phyloP scores from a whole-genome alignment of 1,284 basidiomycete genomes.

The Boletellus sp. region DNA sequence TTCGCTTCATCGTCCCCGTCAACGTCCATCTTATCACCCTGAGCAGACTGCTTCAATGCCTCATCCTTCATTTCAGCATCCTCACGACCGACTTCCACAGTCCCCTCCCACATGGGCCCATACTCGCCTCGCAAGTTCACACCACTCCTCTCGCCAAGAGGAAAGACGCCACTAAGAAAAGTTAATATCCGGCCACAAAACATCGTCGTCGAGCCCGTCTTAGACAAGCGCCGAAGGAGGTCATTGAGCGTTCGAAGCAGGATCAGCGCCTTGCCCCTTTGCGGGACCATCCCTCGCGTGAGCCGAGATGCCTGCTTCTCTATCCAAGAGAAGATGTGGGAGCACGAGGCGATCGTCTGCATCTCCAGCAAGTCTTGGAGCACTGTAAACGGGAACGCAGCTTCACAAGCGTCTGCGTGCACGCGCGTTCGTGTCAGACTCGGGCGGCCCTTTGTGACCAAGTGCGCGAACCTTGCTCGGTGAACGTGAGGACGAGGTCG shows the following conservation, averaged over 20 bases:
- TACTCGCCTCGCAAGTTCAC: conserved; percentile 87
- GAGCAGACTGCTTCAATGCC: conserved; percentile 17
- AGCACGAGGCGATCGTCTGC: conserved; percentile 78
- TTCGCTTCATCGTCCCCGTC: conserved; percentile 43
- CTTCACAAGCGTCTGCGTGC: conserved; percentile 49
- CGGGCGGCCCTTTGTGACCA: conserved; percentile 23
- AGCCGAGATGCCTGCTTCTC: conserved; percentile 64
- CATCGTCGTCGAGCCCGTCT: conserved; percentile 76
- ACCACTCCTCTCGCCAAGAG: conserved; percentile 83
- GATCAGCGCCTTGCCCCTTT: conserved; percentile 82
- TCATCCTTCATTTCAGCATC: conserved; percentile 31
- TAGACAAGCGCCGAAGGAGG: conserved; percentile 78
- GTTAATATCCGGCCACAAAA: conserved; percentile 88
- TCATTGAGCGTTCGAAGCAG: conserved; percentile 85
- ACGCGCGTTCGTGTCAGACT: conserved; percentile 6
- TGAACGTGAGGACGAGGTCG: conserved; percentile 69
- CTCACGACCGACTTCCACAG: conserved; percentile 37
- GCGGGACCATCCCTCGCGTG: conserved; percentile 73
- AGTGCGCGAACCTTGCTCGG: conserved; percentile 59
- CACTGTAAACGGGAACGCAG: conserved; percentile 54
- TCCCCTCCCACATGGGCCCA: conserved; percentile 75
- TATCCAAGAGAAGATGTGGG: conserved; percentile 82
- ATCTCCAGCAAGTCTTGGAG: conserved; percentile 77
- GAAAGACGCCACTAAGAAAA: conserved; percentile 82
- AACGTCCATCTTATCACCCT: conserved; percentile 34